Conservation (phyloP, 371 early-diverging fungal species). For the Mucor mucedo region DNA sequence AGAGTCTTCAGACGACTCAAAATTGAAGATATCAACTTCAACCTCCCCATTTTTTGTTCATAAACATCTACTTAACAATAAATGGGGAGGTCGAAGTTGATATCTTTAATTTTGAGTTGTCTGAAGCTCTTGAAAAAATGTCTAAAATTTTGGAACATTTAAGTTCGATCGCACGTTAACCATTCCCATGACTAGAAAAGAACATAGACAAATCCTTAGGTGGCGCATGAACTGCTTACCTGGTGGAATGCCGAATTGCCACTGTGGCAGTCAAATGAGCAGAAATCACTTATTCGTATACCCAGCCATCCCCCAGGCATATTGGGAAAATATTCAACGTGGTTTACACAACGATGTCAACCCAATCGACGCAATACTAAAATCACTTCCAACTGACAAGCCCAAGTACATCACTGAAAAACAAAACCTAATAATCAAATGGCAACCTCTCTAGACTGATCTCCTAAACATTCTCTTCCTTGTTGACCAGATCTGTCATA, state of each 20-base stretch:
- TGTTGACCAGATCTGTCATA: neutral
- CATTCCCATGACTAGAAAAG: neutral
- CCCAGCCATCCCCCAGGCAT: neutral
- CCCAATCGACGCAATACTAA: neutral
- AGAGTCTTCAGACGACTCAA: too few relatives aligned
- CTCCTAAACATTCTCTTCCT: constrained; percentile 2
- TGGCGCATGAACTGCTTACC: constrained; percentile 30
- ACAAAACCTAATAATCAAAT: neutral
- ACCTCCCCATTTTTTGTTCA: too few relatives aligned
- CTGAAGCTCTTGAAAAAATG: too few relatives aligned
- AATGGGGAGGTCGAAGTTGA: too few relatives aligned
- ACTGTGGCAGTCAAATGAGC: constrained; percentile 9
- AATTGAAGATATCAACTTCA: too few relatives aligned
- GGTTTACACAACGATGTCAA: neutral
- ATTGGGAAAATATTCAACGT: neutral
- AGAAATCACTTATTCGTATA: neutral
- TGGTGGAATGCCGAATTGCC: constrained; percentile 2
- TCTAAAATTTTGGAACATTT: too few relatives aligned
- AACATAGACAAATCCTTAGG: constrained; percentile 13
- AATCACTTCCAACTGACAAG: neutral
- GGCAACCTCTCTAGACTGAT: constrained; percentile 1
- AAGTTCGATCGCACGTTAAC: too few relatives aligned
- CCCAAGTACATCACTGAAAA: neutral
- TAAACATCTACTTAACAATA: too few relatives aligned
- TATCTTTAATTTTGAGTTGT: too few relatives aligned